Evolutionary conservation across 1,139 yeast species (phyloP).

Genomic region (Lodderomyces beijingensis): DNA sequence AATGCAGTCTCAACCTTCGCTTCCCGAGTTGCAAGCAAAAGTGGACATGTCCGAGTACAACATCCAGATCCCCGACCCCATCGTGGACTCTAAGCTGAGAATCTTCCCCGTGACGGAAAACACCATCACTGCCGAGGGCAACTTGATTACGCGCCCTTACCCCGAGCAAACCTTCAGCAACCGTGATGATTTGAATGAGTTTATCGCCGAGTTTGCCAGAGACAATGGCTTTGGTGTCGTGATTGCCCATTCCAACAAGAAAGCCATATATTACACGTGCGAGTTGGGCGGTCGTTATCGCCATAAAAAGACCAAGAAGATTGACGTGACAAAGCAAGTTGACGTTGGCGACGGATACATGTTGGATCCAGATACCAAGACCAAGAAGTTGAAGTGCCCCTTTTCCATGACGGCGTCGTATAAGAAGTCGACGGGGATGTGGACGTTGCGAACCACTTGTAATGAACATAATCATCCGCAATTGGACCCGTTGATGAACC

Average conservation of each 20-base stretch:
- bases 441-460: conserved; percentile 54
- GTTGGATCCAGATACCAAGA: conserved; percentile 41
- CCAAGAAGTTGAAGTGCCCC: conserved; percentile 54
- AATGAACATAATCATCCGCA: conserved; percentile 59
- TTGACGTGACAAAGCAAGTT: conserved; percentile 20
- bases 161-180: conserved; percentile 51
- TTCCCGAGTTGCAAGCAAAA: conserved; percentile 17
- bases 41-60: conserved; percentile 40
- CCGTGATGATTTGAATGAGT: conserved; percentile 50
- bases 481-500: conserved; percentile 51
- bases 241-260: conserved; percentile 55
- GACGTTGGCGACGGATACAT: conserved; percentile 36
- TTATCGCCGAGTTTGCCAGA: conserved; percentile 53
- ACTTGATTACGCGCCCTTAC: conserved; percentile 51
- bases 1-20: conserved; percentile 18
- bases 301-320: conserved; percentile 43
- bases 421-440: conserved; percentile 45
- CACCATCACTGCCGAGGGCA: conserved; percentile 47
- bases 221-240: conserved; percentile 59
- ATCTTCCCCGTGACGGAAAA: conserved; percentile 46
- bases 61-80: conserved; percentile 48
- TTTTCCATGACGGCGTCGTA: conserved; percentile 55
- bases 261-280: conserved; percentile 60
- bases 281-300: conserved; percentile 57
- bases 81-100: conserved; percentile 41